Conservation (phyloP, 306 rosid genomes). For the Vigna hirtella region DNA sequence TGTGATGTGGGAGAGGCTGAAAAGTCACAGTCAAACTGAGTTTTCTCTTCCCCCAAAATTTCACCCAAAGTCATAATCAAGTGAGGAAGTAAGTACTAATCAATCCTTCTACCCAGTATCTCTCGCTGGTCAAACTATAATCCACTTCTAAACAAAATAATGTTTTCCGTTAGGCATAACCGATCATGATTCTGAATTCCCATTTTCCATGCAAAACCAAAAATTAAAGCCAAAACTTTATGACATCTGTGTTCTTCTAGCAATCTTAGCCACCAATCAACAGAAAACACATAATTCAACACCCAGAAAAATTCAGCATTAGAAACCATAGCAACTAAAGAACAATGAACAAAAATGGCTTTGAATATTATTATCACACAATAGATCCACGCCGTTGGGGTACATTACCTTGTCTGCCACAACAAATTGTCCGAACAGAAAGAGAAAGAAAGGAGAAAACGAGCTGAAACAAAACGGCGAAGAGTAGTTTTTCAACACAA, state of each 20-base stretch:
- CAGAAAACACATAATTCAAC: constrained; percentile 10
- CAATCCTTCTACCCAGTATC: constrained; percentile 4
- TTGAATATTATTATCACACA: constrained; percentile 1
- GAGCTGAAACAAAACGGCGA: constrained; percentile 3
- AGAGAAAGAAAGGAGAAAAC: constrained; percentile 17
- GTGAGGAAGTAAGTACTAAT: not conserved
- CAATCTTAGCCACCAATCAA: not conserved
- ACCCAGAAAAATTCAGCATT: constrained; percentile 22
- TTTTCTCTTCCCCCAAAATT: constrained; percentile 17
- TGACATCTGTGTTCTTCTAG: constrained; percentile 3
- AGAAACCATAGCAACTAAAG: not conserved
- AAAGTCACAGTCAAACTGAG: constrained; percentile 3
- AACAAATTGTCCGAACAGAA: constrained; percentile 31
- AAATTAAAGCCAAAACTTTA: not conserved
- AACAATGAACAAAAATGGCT: not conserved
- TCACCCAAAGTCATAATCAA: constrained; percentile 23
- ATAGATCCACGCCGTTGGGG: constrained; percentile 29
- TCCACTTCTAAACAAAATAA: constrained; percentile 4
- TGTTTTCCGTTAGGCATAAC: not conserved
- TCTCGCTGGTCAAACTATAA: not conserved
- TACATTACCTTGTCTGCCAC: constrained; percentile 43
- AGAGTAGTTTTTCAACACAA: not conserved
- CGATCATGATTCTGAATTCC: not conserved
- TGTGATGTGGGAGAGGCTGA: constrained; percentile 1
- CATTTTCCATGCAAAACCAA: constrained; percentile 28